Evolutionary conservation across 129 eudicot genomes (phyloP).

Genomic region (Logfia minima): DNA sequence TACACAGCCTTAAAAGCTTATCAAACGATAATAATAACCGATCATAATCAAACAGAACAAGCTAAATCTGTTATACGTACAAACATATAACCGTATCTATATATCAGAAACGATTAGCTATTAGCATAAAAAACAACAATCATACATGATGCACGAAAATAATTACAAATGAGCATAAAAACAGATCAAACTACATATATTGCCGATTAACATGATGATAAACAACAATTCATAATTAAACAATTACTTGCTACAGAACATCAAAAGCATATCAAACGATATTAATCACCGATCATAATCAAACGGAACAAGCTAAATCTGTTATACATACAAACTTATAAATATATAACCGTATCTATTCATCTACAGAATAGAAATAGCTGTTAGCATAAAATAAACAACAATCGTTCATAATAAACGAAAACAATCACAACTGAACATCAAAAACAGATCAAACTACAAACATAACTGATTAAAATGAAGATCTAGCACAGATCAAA

Average conservation of each 20-base stretch:
- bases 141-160: not conserved
- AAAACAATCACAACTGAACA: not conserved
- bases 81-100: not conserved
- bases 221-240: not conserved
- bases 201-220: not conserved
- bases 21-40: not conserved
- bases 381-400: conserved; percentile 1
- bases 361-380: not conserved
- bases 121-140: conserved; percentile 13
- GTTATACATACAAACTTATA: not conserved
- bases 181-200: conserved; percentile 6
- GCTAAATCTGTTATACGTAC: not conserved
- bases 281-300: not conserved
- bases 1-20: not conserved
- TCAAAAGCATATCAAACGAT: not conserved
- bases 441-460: not conserved
- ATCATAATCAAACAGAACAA: not conserved
- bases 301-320: not conserved
- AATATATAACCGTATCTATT: not conserved
- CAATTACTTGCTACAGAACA: too few species aligned
- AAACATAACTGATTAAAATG: not conserved
- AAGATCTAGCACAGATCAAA: not conserved
- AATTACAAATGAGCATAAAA: not conserved
- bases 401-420: not conserved
- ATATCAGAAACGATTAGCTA: not conserved